Conservation (phyloP, 2,329 filamentous ascomycete genomes). For the Paracamarosporium sp. region DNA sequence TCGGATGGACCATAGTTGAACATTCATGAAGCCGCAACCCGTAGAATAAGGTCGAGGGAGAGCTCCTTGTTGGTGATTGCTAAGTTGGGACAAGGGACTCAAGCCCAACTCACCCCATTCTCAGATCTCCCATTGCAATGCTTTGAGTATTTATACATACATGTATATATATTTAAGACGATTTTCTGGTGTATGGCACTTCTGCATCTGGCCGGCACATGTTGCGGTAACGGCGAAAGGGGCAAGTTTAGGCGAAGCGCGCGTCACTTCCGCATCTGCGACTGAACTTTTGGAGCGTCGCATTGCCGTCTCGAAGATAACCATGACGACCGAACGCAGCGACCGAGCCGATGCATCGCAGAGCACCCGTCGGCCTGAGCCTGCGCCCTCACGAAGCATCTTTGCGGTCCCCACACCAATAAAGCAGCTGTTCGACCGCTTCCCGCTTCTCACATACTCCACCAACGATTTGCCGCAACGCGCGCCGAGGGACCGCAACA, state of each 20-base stretch:
- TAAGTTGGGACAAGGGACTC: too few relatives aligned
- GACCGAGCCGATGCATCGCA: slow-evolving; percentile 3
- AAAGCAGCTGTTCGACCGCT: slow-evolving; percentile 81
- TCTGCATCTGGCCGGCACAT: not conserved
- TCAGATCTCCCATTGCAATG: too few relatives aligned
- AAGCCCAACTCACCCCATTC: too few relatives aligned
- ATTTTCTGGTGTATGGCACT: too few relatives aligned
- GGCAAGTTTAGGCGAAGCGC: slow-evolving; percentile 20
- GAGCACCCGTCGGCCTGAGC: not conserved
- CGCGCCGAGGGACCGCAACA: slow-evolving; percentile 54
- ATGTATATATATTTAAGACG: too few relatives aligned
- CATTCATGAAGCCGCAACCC: too few relatives aligned
- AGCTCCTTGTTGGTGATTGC: too few relatives aligned
- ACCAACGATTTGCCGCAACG: slow-evolving; percentile 76
- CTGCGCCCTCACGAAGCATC: slow-evolving; percentile 29
- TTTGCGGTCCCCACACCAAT: slow-evolving; percentile 73
- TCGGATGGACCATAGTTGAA: too few relatives aligned
- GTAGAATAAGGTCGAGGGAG: too few relatives aligned
- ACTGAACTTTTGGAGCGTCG: slow-evolving; percentile 9
- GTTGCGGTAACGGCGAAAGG: not conserved
- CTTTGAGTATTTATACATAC: too few relatives aligned
- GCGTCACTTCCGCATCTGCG: slow-evolving; percentile 11
- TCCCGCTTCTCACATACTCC: slow-evolving; percentile 79
- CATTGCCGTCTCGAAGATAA: not conserved
- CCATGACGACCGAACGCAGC: slow-evolving; percentile 7